Evolutionary conservation across 768 basidiomycete species (phyloP).

Genomic region (Boletellus sp.): DNA sequence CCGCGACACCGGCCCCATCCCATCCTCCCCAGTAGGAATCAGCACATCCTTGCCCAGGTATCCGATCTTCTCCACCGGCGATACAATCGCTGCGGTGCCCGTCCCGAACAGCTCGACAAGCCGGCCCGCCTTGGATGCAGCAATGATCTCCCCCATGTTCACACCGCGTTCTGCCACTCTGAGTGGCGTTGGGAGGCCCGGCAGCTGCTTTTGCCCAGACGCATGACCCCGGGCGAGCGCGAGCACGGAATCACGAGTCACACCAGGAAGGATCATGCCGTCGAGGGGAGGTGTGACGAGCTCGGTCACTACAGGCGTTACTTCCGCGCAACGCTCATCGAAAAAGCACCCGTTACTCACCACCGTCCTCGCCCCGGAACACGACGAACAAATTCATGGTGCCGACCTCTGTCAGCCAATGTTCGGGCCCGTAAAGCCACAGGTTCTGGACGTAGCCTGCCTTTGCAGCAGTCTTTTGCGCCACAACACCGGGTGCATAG

Average conservation of each 20-base stretch:
- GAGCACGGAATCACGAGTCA: slow-evolving; percentile 55
- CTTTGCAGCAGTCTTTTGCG: slow-evolving; percentile 72
- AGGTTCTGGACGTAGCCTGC: slow-evolving; percentile 85
- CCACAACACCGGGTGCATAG: slow-evolving; percentile 84
- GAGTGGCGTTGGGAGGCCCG: slow-evolving; percentile 53
- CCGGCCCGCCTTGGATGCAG: slow-evolving; percentile 37
- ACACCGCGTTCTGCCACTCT: slow-evolving; percentile 65
- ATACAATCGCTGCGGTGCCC: slow-evolving; percentile 53
- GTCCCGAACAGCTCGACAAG: slow-evolving; percentile 51
- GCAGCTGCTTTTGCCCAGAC: slow-evolving; percentile 40
- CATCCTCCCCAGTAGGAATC: slow-evolving; percentile 59
- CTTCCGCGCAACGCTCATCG: not conserved
- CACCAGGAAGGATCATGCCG: slow-evolving; percentile 66
- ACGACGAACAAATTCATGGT: slow-evolving; percentile 93
- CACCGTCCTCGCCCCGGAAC: slow-evolving; percentile 65
- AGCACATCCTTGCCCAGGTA: slow-evolving; percentile 52
- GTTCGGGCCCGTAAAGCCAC: slow-evolving; percentile 74
- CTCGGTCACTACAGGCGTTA: slow-evolving; percentile 39
- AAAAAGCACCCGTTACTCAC: slow-evolving; percentile 32
- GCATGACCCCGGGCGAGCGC: slow-evolving; percentile 56
- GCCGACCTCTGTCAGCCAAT: slow-evolving; percentile 63
- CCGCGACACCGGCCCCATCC: slow-evolving; percentile 67
- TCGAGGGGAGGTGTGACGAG: slow-evolving; percentile 64
- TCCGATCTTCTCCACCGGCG: slow-evolving; percentile 51
- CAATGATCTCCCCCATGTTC: slow-evolving; percentile 72